phyloP scores from a whole-genome alignment of 2,329 filamentous ascomycete genomes.

The Calonectria pseudoturangicola region DNA sequence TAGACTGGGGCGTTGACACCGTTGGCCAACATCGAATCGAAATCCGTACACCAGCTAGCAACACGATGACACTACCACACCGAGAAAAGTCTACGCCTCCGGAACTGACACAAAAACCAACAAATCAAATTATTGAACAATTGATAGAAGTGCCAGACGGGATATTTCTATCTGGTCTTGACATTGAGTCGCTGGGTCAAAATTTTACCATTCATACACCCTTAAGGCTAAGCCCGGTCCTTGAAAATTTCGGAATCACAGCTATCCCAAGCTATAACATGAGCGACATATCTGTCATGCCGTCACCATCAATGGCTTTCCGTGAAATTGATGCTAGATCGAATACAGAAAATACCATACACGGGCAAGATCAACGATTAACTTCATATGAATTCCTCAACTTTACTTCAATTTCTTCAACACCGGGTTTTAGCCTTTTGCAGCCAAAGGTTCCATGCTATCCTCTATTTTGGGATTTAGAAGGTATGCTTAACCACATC shows the following conservation, averaged over 20 bases:
- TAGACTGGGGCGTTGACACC: constrained; percentile 1
- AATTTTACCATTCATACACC: not conserved
- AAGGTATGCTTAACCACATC: not conserved
- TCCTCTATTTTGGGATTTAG: not conserved
- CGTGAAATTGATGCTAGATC: not conserved
- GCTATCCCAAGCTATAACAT: not conserved
- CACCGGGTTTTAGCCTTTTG: not conserved
- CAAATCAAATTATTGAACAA: not conserved
- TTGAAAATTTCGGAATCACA: too few relatives aligned
- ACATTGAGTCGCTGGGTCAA: not conserved
- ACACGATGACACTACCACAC: not conserved
- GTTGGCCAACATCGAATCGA: constrained; percentile 19
- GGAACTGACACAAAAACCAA: not conserved
- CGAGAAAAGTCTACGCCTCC: not conserved
- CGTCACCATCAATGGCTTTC: not conserved
- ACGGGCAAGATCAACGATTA: not conserved
- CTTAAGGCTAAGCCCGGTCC: not conserved
- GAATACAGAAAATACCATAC: not conserved
- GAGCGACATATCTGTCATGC: not conserved
- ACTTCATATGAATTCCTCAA: not conserved
- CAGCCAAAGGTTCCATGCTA: not conserved
- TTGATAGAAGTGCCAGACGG: not conserved
- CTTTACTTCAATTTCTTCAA: not conserved
- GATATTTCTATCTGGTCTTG: not conserved
- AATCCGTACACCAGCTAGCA: not conserved